Base-by-base conservation (phyloP, 75 land plant genomes). In the Gnetum montanum region DNA sequence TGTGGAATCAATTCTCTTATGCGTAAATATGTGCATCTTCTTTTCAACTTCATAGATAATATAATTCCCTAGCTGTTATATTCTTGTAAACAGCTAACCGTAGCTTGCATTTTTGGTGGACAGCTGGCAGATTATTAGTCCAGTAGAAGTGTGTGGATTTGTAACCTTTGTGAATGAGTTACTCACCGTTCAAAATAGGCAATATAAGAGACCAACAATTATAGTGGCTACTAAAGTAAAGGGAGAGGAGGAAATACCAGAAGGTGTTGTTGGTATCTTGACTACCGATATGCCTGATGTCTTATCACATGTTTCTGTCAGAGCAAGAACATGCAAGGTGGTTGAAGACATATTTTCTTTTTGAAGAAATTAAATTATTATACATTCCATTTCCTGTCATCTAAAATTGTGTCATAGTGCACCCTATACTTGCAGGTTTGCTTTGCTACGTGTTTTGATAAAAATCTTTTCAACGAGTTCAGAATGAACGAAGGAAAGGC, bases 111-210 rank as follows among this genome's bases (percentile, higher is more conserved):
- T n/a, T n/a, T n/a, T n/a, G n/a, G 16, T 50, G 54, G 30, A 34
- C 83, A 82, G 86, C 63, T 83, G 86, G 86, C 86, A 83, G 70
- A 64, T 83, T 18, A 83, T 83, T 45, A 83, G 86, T 57, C 83
- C 83, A 1, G 76, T 71, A 8, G 72, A 83, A 53, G 79, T 71
- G 37, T 12, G 58, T 40, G 86, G 86, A 4, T 75, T 57, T 65
- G 66, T 83, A 11, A 61, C 46, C 34, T 60, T 52, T 11, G 79
- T 75, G 11, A 56, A 68, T 43, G 75, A 79, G 23, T 59, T 83
- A 34, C 54, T 64, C 48, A 58, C 55, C 23, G 69, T 75, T 37
- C 83, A 79, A 66, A 70, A 71, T 38, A 83, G 64, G 47, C 59
- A 65, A 31, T 83, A 65, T 47, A 38, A 63, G 4, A 65, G 48